A percentile compares a stretch with the other conserved stretches of the same genome.
Evolutionary conservation across 2,329 filamentous ascomycete species (phyloP).

Genomic region (Colletotrichum brevisporum): DNA sequence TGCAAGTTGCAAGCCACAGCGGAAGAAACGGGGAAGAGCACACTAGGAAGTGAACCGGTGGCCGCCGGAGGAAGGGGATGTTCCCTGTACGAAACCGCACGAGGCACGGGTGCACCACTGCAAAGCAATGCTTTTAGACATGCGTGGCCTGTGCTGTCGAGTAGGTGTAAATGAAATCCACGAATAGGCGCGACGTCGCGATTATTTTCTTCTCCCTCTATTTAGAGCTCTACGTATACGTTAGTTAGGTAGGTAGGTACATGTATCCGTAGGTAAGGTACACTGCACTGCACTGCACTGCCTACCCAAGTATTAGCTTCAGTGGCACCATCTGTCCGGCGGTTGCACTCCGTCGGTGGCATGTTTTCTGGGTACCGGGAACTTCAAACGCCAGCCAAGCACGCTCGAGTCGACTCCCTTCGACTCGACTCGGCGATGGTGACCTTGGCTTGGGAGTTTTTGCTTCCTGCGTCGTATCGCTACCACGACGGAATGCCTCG

Average conservation of each 20-base stretch:
- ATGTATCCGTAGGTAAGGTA: neutral
- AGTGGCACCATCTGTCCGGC: conserved; percentile 34
- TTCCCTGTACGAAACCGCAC: conserved; percentile 18
- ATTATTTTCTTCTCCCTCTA: neutral
- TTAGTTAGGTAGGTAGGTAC: neutral
- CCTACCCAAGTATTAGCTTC: neutral
- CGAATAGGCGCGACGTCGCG: conserved; percentile 25
- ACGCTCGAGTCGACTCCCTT: neutral
- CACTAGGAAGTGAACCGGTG: conserved; percentile 1
- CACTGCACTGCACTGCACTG: neutral
- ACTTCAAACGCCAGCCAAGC: conserved; percentile 9
- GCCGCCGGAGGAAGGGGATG: conserved; percentile 20
- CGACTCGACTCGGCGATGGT: neutral
- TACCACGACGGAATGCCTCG: too few relatives aligned
- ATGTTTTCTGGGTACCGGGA: conserved; percentile 17
- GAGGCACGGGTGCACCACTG: neutral
- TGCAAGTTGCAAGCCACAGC: neutral
- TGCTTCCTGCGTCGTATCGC: too few relatives aligned
- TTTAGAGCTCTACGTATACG: neutral
- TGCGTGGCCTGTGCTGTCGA: neutral
- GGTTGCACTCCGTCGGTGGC: conserved; percentile 23
- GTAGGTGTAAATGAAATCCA: neutral
- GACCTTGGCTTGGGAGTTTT: neutral
- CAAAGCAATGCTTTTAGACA: neutral
- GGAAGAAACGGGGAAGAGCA: conserved; percentile 22